Evolutionary conservation across 225 moss, liverwort and hornwort genomes (phyloP).

Genomic region (Rhytidiadelphus loreus): DNA sequence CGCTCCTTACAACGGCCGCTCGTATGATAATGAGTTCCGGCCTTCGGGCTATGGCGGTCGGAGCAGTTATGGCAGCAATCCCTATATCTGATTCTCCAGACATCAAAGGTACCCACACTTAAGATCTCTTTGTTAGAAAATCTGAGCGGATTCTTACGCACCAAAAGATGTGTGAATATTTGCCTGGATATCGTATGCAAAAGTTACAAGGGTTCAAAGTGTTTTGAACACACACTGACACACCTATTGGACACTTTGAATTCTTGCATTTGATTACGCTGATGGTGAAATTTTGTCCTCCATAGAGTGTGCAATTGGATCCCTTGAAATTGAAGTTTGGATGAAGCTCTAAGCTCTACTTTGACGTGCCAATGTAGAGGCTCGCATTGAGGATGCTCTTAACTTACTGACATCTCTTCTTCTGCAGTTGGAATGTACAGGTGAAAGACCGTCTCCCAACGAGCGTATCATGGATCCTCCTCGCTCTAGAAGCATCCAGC

Average conservation of each 20-base stretch:
- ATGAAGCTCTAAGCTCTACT: not conserved
- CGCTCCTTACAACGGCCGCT: constrained; percentile 36
- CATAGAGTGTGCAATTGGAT: not conserved
- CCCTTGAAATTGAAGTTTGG: not conserved
- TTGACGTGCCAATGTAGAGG: not conserved
- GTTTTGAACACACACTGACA: not conserved
- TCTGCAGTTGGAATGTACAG: not conserved
- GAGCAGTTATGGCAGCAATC: not conserved
- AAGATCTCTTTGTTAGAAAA: not conserved
- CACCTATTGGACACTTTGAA: not conserved
- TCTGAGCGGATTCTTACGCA: not conserved
- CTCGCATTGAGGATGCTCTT: not conserved
- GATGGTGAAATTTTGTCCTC: not conserved
- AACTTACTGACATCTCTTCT: not conserved
- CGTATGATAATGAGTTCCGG: constrained; percentile 42
- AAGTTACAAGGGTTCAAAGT: not conserved
- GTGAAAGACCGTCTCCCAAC: not conserved
- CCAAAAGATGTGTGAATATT: no score
- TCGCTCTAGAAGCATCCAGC: not conserved
- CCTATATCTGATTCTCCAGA: not conserved
- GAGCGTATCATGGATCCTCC: not conserved
- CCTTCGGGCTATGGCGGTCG: constrained; percentile 13
- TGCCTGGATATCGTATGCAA: not conserved
- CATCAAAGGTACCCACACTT: not conserved
- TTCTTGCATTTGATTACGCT: not conserved